Conservation (phyloP, 805 yeast genomes). For the Wickerhamomyces xylosicus region DNA sequence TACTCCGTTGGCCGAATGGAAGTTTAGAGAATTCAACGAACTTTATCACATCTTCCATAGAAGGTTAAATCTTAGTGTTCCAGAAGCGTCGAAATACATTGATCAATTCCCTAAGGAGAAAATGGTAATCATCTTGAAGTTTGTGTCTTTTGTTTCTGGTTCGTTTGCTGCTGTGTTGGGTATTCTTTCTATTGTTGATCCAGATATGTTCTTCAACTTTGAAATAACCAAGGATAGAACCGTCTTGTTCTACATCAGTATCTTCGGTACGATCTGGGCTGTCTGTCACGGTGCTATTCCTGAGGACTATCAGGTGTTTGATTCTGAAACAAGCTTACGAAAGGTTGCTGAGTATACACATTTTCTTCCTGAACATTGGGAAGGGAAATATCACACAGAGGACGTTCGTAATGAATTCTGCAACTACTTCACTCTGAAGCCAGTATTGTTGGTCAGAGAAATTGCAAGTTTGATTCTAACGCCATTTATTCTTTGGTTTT, state of each 20-base stretch:
- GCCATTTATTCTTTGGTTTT: conserved; percentile 84
- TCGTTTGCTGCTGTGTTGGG: conserved; percentile 86
- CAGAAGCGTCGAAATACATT: conserved; percentile 73
- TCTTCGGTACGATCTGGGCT: conserved; percentile 85
- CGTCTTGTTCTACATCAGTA: conserved; percentile 77
- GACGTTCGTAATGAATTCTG: conserved; percentile 80
- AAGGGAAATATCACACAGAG: conserved; percentile 73
- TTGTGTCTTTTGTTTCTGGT: conserved; percentile 70
- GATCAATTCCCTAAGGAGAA: conserved; percentile 87
- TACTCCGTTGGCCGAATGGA: conserved; percentile 94
- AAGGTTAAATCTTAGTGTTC: conserved; percentile 66
- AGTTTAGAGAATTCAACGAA: conserved; percentile 88
- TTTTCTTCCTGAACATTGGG: conserved; percentile 82
- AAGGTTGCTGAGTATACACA: conserved; percentile 84
- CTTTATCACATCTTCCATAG: conserved; percentile 79
- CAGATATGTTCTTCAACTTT: conserved; percentile 83
- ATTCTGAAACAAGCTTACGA: conserved; percentile 80
- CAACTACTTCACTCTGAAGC: conserved; percentile 60
- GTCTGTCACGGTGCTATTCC: conserved; percentile 63
- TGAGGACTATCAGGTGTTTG: conserved; percentile 64
- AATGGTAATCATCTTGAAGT: conserved; percentile 42
- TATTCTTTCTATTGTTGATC: conserved; percentile 66
- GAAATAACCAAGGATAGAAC: conserved; percentile 78
- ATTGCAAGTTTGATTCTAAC: conserved; percentile 72
- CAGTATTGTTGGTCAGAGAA: conserved; percentile 66